Base-by-base conservation (phyloP, 805 yeast species). In the Myxozyma mucilagina region DNA sequence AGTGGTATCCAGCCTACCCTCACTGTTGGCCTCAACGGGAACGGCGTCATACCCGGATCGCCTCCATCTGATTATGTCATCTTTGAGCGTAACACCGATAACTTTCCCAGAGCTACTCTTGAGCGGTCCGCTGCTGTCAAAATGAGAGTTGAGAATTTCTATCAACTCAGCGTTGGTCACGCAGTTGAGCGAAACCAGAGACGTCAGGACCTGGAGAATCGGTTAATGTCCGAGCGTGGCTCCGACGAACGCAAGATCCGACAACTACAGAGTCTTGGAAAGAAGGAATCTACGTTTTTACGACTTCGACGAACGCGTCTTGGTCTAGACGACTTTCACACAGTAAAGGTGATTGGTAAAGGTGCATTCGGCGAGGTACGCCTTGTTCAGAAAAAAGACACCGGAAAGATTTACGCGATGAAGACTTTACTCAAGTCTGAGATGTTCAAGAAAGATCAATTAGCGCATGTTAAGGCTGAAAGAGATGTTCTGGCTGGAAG, bases 321-420 rank as follows among this genome's bases (percentile, higher is more conserved):
- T 56, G 82, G 90, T 1, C 78, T 90, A 47, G 94, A 87, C 44
- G 97, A 91, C 75, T 89, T 91, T 75, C 83, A 80, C 61, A 91
- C 97, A 1, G 96, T 91, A 57, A 90, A 90, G 75, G 97, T 88
- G 39, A 83, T 85, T 66, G 99, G 99, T 53, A 94, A 94, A 73
- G 99, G 99, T 65, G 97, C 99, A 0, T 94, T 94, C 77, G 99
- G 99, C 64, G 97, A 91, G 72, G 99, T 94, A 39, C 82, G 97
- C 64, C 79, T 94, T 56, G 98, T 94, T 13, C 97, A 94, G 72
- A 93, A 92, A 78, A 81, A 79, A 56, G 99, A 94, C 74, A 87
- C 94, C 0, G 96, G 97, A 56, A 87, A 89, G 75, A 92, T 89
- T 39, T 91, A 86, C 77, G 97, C 96, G 52, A 94, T 90, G 99